phyloP scores from a whole-genome alignment of 1,284 basidiomycete genomes.

The Hypsizygus ulmarius region DNA sequence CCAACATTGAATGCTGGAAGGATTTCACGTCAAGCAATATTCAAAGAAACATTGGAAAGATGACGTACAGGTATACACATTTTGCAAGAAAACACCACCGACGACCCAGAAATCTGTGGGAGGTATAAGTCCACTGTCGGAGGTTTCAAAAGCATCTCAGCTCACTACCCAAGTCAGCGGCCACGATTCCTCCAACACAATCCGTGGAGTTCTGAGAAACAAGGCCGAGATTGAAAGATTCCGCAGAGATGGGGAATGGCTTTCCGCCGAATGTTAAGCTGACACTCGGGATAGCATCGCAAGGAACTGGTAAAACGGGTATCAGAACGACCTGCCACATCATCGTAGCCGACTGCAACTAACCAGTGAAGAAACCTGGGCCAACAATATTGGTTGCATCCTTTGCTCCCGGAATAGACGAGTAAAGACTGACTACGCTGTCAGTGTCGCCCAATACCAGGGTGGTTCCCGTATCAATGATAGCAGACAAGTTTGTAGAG shows the following conservation, averaged over 20 bases:
- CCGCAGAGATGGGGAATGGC: slow-evolving; percentile 35
- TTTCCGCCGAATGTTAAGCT: slow-evolving; percentile 43
- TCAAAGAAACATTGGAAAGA: neutral
- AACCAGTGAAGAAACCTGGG: slow-evolving; percentile 31
- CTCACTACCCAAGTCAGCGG: slow-evolving; percentile 20
- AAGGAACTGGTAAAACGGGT: slow-evolving; percentile 34
- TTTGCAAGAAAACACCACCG: slow-evolving; percentile 34
- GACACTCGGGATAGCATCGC: slow-evolving; percentile 32
- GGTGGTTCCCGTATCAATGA: slow-evolving; percentile 50
- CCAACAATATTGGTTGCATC: slow-evolving; percentile 31
- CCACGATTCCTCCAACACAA: slow-evolving; percentile 35
- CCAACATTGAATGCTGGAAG: slow-evolving; percentile 20
- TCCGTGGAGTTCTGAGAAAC: slow-evolving; percentile 24
- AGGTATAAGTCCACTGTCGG: neutral
- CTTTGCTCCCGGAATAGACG: slow-evolving; percentile 38
- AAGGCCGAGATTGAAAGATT: slow-evolving; percentile 36
- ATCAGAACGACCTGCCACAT: neutral
- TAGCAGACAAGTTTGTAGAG: slow-evolving; percentile 24
- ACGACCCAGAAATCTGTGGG: slow-evolving; percentile 29
- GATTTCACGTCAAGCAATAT: neutral
- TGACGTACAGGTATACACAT: slow-evolving; percentile 29
- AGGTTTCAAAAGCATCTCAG: neutral
- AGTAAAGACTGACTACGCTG: slow-evolving; percentile 43
- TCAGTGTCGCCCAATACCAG: slow-evolving; percentile 46
- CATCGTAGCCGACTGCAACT: neutral